These are phyloP conservation scores for Ascochyta lentis DNA, from an alignment of 2,329 filamentous ascomycete species.

Conservation along the genomic window DNA sequence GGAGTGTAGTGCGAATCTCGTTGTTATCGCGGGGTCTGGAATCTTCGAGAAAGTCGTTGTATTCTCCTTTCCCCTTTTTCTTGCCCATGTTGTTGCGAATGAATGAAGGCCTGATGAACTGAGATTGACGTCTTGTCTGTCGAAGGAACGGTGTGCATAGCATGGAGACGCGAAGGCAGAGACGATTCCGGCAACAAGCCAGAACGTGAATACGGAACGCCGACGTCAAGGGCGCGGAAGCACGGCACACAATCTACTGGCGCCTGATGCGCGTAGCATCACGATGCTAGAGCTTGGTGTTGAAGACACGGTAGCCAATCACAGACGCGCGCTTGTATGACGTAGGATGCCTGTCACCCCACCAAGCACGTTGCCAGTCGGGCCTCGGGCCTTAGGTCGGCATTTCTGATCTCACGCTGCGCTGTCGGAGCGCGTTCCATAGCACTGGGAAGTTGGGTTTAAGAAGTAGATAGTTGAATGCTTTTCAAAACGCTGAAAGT, in stretches of 20 bases:
- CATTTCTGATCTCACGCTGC: not conserved
- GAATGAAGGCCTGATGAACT: not conserved
- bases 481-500: slow-evolving; percentile 20
- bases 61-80: slow-evolving; percentile 34
- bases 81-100: slow-evolving; percentile 35
- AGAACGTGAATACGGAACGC: not conserved
- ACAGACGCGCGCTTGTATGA: slow-evolving; percentile 1
- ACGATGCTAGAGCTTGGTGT: slow-evolving; percentile 14
- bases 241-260: slow-evolving; percentile 4
- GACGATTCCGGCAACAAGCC: not conserved
- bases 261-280: slow-evolving; percentile 4
- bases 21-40: slow-evolving; percentile 40
- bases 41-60: slow-evolving; percentile 47
- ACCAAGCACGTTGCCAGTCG: slow-evolving; percentile 6
- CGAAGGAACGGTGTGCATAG: not conserved
- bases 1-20: slow-evolving; percentile 33
- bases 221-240: slow-evolving; percentile 12
- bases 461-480: slow-evolving; percentile 7
- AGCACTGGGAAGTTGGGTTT: not conserved
- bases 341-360: slow-evolving; percentile 13
- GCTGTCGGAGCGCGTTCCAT: slow-evolving; percentile 1
- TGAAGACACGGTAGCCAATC: slow-evolving; percentile 6
- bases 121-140: not conserved
- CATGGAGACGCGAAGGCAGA: not conserved
- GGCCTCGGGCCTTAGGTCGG: slow-evolving; percentile 11